Evolutionary conservation across 2,329 filamentous ascomycete genomes (phyloP), one percentile per base, ranked within the genome.

Genomic region (Pseudogymnoascus sp.): DNA sequence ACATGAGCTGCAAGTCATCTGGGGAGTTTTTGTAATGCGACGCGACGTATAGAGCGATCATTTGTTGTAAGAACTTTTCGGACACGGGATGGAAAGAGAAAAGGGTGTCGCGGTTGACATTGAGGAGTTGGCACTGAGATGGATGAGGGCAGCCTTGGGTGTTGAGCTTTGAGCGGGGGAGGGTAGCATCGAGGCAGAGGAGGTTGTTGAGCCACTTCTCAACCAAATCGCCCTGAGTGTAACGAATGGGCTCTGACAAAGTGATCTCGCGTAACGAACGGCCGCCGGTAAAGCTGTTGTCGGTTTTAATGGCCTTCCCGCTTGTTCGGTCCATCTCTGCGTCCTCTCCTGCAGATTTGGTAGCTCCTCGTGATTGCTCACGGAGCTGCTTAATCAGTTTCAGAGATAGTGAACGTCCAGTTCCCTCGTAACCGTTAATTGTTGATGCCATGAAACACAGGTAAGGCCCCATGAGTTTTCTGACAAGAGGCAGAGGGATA

Each of bases 361-460:
- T 74, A 15, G 81, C 81, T 38, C 85, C 84, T 68, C 89, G 82
- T 35, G 93, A 95, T 72, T 99, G 92, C 69, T 99, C 93, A 62
- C 94, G 87, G 22, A 99, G 83, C 75, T 99, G 93, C 73, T 97
- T 95, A 66, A 99, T 97, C 66, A 99, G 81, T 77, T 99, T 99
- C 60, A 99, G 78, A 0, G 94, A 97, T 5, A 99, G 81, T 1
- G 94, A 97, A 62, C 94, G 86, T 39, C 94, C 94, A 6, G 94
- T 99, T 61, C 94, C 94, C 77, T 99, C 94, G 72, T 99, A 99
- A 62, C 94, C 94, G 71, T 97, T 97, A 77, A 99, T 97, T 1
- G 94, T 99, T 0, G 94, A 99, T 0, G 95, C 91, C 94, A 99
- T 97, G 75, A 99, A 99, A 7, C 97, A 91, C 37, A 99, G 80